These are phyloP conservation scores for Mentha longifolia DNA, from an alignment of 257 asterid species.

Conservation along the genomic window DNA sequence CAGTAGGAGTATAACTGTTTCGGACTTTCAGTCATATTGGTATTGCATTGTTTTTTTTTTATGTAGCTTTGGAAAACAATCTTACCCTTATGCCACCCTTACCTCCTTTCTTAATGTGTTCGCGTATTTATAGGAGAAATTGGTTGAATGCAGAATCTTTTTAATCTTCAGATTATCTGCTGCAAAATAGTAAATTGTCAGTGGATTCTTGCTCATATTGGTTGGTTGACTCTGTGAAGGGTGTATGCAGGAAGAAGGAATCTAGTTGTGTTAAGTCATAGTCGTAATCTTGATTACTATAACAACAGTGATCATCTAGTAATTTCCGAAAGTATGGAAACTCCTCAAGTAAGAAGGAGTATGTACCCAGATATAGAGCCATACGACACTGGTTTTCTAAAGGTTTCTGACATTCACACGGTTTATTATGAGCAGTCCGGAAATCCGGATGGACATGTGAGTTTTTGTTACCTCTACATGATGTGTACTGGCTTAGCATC, in stretches of 20 bases:
- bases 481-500: constrained; percentile 8
- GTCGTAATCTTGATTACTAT: constrained; percentile 34
- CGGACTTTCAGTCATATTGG: neutral
- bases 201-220: constrained; percentile 8
- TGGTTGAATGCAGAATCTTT: neutral
- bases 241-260: constrained; percentile 55
- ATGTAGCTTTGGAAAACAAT: neutral
- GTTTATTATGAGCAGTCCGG: constrained; percentile 93
- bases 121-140: neutral
- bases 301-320: constrained; percentile 39
- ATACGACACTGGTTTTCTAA: constrained; percentile 66
- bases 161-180: too few species aligned
- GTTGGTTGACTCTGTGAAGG: constrained; percentile 33
- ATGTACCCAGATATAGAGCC: constrained; percentile 84
- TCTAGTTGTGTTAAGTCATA: constrained; percentile 32
- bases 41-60: constrained; percentile 1
- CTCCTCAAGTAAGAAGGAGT: constrained; percentile 48
- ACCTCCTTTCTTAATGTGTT: neutral
- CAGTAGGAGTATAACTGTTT: neutral
- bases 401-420: constrained; percentile 90
- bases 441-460: constrained; percentile 91
- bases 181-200: too few species aligned
- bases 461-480: constrained; percentile 36
- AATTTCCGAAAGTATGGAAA: constrained; percentile 52
- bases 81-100: neutral